Conservation (phyloP, 768 basidiomycete species). For the Mycena filopes region DNA sequence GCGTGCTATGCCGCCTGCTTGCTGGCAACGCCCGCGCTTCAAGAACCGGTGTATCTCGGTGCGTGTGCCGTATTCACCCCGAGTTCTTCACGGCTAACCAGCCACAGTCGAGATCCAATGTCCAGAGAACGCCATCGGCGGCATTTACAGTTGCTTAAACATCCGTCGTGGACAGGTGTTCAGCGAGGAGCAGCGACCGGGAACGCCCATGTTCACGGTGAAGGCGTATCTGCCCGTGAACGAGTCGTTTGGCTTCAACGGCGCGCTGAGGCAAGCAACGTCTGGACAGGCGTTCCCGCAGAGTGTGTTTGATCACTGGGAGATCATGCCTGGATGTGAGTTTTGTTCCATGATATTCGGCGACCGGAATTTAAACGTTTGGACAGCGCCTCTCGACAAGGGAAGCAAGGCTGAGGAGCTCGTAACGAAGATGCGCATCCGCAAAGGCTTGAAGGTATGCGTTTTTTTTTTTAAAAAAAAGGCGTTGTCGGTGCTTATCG, state of each 20-base stretch:
- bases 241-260: conserved; percentile 98
- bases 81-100: conserved; percentile 15
- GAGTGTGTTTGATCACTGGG: conserved; percentile 93
- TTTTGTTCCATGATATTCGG: conserved; percentile 21
- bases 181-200: conserved; percentile 94
- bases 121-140: conserved; percentile 96
- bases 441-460: conserved; percentile 96
- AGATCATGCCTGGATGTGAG: conserved; percentile 84
- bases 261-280: conserved; percentile 91
- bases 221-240: conserved; percentile 95
- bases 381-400: conserved; percentile 82
- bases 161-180: conserved; percentile 98
- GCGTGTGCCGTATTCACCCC: conserved; percentile 9
- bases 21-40: conserved; percentile 89
- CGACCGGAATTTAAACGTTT: conserved; percentile 16
- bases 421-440: conserved; percentile 81
- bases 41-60: conserved; percentile 97
- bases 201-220: conserved; percentile 99
- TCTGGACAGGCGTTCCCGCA: conserved; percentile 99
- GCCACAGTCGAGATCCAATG: conserved; percentile 93
- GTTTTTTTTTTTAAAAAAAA: neutral
- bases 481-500: conserved; percentile 17
- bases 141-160: conserved; percentile 95
- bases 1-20: conserved; percentile 96
- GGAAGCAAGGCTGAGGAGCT: conserved; percentile 92